A percentile compares a stretch with the other conserved stretches of the same genome.
Conservation (phyloP, 805 yeast genomes). For the Yarrowia deformans region DNA sequence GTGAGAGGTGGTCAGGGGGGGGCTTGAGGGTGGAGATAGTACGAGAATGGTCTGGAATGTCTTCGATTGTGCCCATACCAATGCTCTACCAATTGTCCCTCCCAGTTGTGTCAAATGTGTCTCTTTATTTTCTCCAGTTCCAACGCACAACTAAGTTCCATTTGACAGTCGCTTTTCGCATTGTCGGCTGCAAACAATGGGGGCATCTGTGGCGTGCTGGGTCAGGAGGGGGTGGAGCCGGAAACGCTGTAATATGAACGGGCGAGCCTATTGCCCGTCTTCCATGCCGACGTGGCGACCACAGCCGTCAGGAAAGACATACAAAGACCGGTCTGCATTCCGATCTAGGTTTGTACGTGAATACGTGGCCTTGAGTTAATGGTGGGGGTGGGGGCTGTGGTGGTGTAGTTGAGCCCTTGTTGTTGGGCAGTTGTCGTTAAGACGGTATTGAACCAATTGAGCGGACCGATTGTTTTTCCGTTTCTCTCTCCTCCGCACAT, state of each 20-base stretch:
- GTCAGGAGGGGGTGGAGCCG: not conserved
- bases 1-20: not conserved
- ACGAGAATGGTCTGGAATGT: no score
- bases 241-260: not conserved
- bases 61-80: no score
- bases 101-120: no score
- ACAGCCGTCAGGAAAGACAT: no score
- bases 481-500: not conserved
- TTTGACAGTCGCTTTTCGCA: not conserved
- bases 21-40: no score
- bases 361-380: slow-evolving; percentile 17
- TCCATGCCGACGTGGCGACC: not conserved
- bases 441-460: not conserved
- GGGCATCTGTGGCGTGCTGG: not conserved
- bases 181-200: slow-evolving; percentile 1
- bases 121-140: no score
- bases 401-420: no score
- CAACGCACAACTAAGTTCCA: no score
- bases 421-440: no score
- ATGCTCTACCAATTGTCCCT: no score
- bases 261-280: not conserved
- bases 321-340: slow-evolving; percentile 20
- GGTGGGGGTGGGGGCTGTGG: no score
- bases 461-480: not conserved
- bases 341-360: slow-evolving; percentile 11